Base-by-base conservation (phyloP, 2,329 filamentous ascomycete genomes). In the Pseudogymnoascus sp. region DNA sequence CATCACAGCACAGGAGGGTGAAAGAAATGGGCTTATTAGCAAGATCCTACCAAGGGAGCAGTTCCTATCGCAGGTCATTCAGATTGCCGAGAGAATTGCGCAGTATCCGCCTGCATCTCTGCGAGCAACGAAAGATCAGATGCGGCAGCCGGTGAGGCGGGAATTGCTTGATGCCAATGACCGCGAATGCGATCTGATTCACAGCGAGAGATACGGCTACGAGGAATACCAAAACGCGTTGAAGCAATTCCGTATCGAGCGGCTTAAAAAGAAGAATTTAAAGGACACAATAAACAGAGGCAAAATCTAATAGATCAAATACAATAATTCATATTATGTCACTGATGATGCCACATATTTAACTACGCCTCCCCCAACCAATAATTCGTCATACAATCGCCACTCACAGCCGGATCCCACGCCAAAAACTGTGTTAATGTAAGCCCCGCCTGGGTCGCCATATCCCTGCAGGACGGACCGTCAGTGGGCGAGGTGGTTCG, bases 161-260 rank as follows among this genome's bases (percentile, higher is more conserved):
- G 62, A 66, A 0, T 45, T 69, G 62, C 63, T 69, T 16, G 65
- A 66, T 61, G 63, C 65, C 14, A 66, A 65, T 39, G 65, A 66
- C 41, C 45, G 62, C 4, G 64, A 65, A 38, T 65, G 64, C 23
- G 26, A 26, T 45, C 8, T 64, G 21, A 49, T 64, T 37, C 61
- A 61, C 14, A 59, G 33, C 11, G 64, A 65, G 55, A 64, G 64
- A 61, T 61, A 62, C 35, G 62, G 64, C 6, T 65, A 33, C 31
- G 39, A 29, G 33, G 64, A 65, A 33, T 60, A 55, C 41, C 35
- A 43, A 19, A 59, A 62, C 33, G 64, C 62, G 11, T 38, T 64
- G 19, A 37, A 29, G 29, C 31, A 64, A 7, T 65, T 65, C 21
- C 31, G 29, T 2, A 14, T 61, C 29, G 62, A 64, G 31, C 62